These are phyloP conservation scores for Diplodia corticola DNA, from an alignment of 2,329 filamentous ascomycete species.

Conservation along the genomic window DNA sequence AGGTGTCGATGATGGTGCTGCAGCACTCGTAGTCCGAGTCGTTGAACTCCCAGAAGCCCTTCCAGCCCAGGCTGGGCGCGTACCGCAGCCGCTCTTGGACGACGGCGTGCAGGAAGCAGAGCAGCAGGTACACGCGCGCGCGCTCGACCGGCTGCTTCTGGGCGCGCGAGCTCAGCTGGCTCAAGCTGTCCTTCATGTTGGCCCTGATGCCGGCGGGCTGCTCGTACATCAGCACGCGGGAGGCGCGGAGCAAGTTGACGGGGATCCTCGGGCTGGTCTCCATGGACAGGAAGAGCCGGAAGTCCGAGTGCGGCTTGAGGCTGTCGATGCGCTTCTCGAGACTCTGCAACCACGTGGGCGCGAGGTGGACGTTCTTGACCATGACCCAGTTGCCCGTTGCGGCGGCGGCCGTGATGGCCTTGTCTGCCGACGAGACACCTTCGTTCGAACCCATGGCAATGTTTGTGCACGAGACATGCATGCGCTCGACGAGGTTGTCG, in stretches of 20 bases:
- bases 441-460: conserved; percentile 99
- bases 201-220: conserved; percentile 94
- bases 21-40: conserved; percentile 99
- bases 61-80: conserved; percentile 92
- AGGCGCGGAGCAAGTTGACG: conserved; percentile 90
- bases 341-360: conserved; percentile 93
- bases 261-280: conserved; percentile 96
- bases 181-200: conserved; percentile 98
- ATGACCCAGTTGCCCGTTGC: conserved; percentile 93
- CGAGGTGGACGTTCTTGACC: conserved; percentile 97
- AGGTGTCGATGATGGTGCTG: conserved; percentile 91
- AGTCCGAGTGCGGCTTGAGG: conserved; percentile 89
- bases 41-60: conserved; percentile 99
- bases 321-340: conserved; percentile 95
- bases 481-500: conserved; percentile 85
- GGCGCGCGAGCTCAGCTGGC: conserved; percentile 73
- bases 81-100: conserved; percentile 94
- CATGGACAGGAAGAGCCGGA: conserved; percentile 97
- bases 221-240: conserved; percentile 94
- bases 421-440: conserved; percentile 87
- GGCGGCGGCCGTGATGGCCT: conserved; percentile 89
- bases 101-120: conserved; percentile 94
- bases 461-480: conserved; percentile 81
- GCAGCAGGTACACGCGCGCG: conserved; percentile 80
- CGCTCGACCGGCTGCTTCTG: conserved; percentile 86